These are phyloP conservation scores for Pestalotiopsis sp. DNA, from an alignment of 2,329 filamentous ascomycete genomes.

Conservation along the genomic window DNA sequence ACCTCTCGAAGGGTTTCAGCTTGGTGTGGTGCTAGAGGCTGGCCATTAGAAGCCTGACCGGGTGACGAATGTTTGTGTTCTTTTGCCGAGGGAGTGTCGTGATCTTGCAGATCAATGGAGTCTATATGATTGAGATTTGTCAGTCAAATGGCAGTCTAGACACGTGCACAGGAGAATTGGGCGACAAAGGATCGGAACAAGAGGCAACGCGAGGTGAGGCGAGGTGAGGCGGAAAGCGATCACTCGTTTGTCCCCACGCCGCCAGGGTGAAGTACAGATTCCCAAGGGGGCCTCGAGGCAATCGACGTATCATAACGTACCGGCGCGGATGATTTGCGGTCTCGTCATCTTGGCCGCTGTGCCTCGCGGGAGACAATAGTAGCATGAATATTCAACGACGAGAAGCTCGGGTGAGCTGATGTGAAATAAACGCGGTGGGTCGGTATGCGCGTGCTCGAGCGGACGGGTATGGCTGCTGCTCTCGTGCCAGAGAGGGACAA, in stretches of 20 bases:
- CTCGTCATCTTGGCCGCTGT: conserved; percentile 54
- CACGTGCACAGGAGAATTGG: background rate
- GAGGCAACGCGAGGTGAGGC: background rate
- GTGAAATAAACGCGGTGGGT: conserved; percentile 13
- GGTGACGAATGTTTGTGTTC: conserved; percentile 62
- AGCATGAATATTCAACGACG: conserved; percentile 32
- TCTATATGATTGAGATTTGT: conserved; percentile 56
- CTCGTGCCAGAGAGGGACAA: background rate
- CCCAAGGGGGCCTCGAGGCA: background rate
- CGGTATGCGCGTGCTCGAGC: background rate
- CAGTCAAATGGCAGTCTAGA: conserved; percentile 31
- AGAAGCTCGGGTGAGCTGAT: conserved; percentile 21
- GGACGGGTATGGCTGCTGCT: background rate
- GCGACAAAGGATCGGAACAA: background rate
- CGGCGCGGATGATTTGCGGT: conserved; percentile 62
- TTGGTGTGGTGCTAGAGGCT: conserved; percentile 74
- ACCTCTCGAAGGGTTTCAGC: conserved; percentile 82
- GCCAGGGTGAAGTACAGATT: background rate
- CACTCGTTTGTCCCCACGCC: background rate
- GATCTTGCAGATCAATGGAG: conserved; percentile 92
- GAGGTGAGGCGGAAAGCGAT: background rate
- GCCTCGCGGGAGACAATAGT: conserved; percentile 20
- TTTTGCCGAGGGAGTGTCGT: conserved; percentile 79
- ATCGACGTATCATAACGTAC: conserved; percentile 43
- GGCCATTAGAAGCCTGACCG: conserved; percentile 47